Base-by-base conservation (phyloP, 1,284 basidiomycete species). In the Leccinum subspadiceum region DNA sequence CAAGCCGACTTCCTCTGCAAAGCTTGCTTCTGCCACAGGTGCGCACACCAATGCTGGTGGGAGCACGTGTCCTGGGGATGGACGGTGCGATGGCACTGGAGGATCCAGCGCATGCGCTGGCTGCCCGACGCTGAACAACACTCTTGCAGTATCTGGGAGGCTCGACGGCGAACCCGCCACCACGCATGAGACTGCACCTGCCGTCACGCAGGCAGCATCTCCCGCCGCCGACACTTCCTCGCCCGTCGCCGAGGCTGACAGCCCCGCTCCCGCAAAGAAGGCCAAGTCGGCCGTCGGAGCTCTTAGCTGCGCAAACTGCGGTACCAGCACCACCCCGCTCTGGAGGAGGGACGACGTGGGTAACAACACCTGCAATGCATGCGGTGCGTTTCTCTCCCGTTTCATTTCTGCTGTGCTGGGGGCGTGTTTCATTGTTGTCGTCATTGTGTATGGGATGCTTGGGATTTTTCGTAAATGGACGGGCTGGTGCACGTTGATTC, bases 311-410 rank as follows among this genome's bases (percentile, higher is more conserved):
- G 86, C 90, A 48, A 94, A 95, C 74, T 97, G 94, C 75, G 91
- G 92, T 17, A 96, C 94, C 48, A 94, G 91, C 73, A 96, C 95
- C 49, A 98, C 94, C 1, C 94, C 94, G 12, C 79, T 98, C 5
- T 98, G 94, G 94, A 80, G 94, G 70, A 81, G 94, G 68, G 95
- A 97, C 70, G 94, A 96, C 72, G 91, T 94, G 62, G 94, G 94
- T 55, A 92, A 95, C 77, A 94, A 92, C 74, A 92, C 92, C 60
- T 93, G 91, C 74, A 96, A 96, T 76, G 94, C 93, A 58, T 96
- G 93, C 78, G 93, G 93, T 94, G 77, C 77, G 93, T 89, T 54
- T 70, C 63, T 65, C 41, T 61, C 65, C 64, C 64, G 59, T 66
- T 65, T 70, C 61, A 61, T 65, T 64, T 70, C 66, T 73, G 70